Evolutionary conservation across 805 yeast genomes (phyloP).

Genomic region (Kazachstania africana): DNA sequence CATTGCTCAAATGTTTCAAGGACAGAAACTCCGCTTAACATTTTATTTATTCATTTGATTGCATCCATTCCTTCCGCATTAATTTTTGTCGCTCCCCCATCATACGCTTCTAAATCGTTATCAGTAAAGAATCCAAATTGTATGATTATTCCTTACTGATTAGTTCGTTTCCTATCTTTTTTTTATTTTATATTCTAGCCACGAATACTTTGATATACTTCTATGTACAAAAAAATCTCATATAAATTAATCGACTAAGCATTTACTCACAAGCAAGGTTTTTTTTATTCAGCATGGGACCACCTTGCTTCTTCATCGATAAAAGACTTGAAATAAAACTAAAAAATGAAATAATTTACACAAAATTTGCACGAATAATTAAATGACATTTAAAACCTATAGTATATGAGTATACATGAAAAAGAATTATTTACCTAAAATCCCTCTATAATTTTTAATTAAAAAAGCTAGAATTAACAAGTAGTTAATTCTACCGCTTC

Average conservation of each 20-base stretch:
- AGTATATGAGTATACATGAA: background rate
- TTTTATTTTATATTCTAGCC: background rate
- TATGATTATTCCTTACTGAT: background rate
- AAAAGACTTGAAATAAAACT: no score
- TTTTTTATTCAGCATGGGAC: no score
- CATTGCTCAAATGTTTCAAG: background rate
- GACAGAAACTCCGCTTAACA: background rate
- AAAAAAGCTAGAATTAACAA: conserved; percentile 28
- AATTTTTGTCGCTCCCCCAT: background rate
- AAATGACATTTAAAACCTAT: no score
- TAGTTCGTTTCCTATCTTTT: background rate
- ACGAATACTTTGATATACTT: background rate
- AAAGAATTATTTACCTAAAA: background rate
- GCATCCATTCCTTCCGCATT: conserved; percentile 11
- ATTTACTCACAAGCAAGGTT: no score
- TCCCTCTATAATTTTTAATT: conserved; percentile 2
- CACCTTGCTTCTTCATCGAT: no score
- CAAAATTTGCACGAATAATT: no score
- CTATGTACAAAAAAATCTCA: background rate
- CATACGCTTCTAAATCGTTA: no score
- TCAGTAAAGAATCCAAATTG: background rate
- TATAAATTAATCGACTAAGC: background rate
- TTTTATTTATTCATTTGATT: conserved; percentile 1
- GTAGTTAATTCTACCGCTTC: conserved; percentile 36
- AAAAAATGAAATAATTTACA: no score